Conservation (phyloP, 2,329 filamentous ascomycete genomes). For the Sphaerulina populicola region DNA sequence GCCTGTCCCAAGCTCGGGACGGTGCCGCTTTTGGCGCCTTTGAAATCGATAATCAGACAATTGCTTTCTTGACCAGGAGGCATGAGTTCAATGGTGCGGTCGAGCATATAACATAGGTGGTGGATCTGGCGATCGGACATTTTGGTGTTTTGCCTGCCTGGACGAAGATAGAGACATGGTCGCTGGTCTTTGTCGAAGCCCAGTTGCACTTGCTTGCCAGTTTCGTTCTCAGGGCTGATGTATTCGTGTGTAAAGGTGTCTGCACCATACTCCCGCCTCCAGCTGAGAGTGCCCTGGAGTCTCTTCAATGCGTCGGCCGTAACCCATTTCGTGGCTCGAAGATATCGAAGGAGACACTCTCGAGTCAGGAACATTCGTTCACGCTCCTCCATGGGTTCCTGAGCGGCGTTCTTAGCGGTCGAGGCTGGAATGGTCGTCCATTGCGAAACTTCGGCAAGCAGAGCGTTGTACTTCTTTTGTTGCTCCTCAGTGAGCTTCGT, state of each 20-base stretch:
- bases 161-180: conserved; percentile 86
- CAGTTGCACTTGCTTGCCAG: conserved; percentile 83
- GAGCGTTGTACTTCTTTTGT: conserved; percentile 67
- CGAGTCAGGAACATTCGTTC: conserved; percentile 86
- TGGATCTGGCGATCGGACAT: conserved; percentile 78
- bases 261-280: conserved; percentile 85
- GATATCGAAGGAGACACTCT: conserved; percentile 86
- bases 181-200: conserved; percentile 79
- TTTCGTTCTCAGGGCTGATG: conserved; percentile 89
- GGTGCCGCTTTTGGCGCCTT: conserved; percentile 63
- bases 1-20: conserved; percentile 70
- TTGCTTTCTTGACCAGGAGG: conserved; percentile 78
- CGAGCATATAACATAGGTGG: conserved; percentile 92
- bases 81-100: conserved; percentile 81
- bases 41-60: conserved; percentile 86
- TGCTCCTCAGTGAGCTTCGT: conserved; percentile 65
- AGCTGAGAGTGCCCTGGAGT: conserved; percentile 70
- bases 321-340: conserved; percentile 88
- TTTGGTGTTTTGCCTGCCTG: conserved; percentile 86
- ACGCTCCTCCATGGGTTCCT: conserved; percentile 60
- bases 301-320: conserved; percentile 66
- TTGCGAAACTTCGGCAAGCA: conserved; percentile 60
- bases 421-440: conserved; percentile 65
- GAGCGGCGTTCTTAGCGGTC: conserved; percentile 49
- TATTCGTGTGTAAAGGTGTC: conserved; percentile 72